Base-by-base conservation (phyloP, 108 stramenopile genomes). In the Nitzschia inconspicua region DNA sequence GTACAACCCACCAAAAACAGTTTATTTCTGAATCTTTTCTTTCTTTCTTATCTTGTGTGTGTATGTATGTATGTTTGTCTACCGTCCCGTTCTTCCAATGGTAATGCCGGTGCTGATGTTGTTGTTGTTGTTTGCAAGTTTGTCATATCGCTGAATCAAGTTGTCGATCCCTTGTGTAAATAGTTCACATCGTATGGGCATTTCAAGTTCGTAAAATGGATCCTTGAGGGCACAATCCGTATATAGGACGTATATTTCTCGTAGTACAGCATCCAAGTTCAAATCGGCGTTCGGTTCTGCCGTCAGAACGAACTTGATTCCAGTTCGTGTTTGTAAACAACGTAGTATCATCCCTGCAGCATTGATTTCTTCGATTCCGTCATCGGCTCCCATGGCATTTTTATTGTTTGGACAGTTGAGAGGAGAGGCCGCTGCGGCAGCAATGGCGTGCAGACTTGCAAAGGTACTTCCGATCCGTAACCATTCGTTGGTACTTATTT, bases 161-260 rank as follows among this genome's bases (percentile, higher is more conserved):
- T 56, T 56, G 72, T 93, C 88, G 18, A 93, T 88, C 1, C 76
- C 82, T 53, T 79, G 65, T 23, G 78, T 84, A 54, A 93, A 93
- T 31, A 93, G 54, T 49, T 89, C 88, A 68, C 82, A 83, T 51
- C 91, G 73, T 36, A 93, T 89, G 14, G 91, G 91, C 91, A 93
- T 93, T 68, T 93, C 91, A 54, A 93, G 61, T 70, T 93, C 91
- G 63, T 89, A 93, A 68, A 93, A 93, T 29, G 91, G 91, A 82
- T 93, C 88, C 57, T 93, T 93, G 60, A 88, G 61, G 27, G 84
- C 84, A 60, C 86, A 93, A 66, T 93, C 91, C 4, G 91, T 68
- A 66, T 93, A 93, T 0, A 87, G 48, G 10, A 93, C 75, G 47
- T 93, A 93, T 30, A 93, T 87, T 77, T 89, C 84, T 54, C 72